phyloP scores from a whole-genome alignment of 2,329 filamentous ascomycete species.

The Hymenoscyphus salicellus region DNA sequence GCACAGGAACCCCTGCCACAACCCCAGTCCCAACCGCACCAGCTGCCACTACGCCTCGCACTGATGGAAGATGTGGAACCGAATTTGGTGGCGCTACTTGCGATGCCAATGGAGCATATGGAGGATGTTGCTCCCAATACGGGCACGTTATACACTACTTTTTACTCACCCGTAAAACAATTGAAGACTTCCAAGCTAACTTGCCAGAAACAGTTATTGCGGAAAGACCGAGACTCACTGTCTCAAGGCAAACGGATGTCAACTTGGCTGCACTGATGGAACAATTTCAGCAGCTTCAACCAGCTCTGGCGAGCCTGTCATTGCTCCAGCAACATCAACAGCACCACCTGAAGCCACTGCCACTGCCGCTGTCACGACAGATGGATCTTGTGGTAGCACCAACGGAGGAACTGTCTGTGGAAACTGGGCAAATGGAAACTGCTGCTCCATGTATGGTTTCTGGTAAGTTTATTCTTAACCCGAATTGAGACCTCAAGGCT shows the following conservation, averaged over 20 bases:
- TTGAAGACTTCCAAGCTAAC: not conserved
- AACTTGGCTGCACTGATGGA: conserved; percentile 29
- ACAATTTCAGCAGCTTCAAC: conserved; percentile 21
- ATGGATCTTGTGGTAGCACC: conserved; percentile 52
- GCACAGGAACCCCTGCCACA: conserved; percentile 12
- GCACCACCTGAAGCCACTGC: conserved; percentile 29
- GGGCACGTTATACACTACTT: conserved; percentile 13
- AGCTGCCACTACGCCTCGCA: conserved; percentile 1
- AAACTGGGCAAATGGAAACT: conserved; percentile 50
- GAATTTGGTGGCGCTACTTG: conserved; percentile 18
- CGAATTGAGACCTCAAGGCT: conserved; percentile 10
- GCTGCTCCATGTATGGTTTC: conserved; percentile 58
- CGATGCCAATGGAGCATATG: conserved; percentile 14
- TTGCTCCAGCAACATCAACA: conserved; percentile 24
- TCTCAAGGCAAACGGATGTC: conserved; percentile 32
- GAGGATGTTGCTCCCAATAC: conserved; percentile 20
- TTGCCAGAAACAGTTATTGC: conserved; percentile 27
- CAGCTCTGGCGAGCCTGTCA: conserved; percentile 29
- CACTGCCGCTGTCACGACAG: conserved; percentile 42
- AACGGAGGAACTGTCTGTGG: conserved; percentile 51
- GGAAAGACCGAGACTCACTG: conserved; percentile 22
- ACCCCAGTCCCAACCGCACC: conserved; percentile 1
- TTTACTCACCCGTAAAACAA: not conserved
- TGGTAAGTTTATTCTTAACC: conserved; percentile 36
- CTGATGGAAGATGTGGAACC: conserved; percentile 22